These are phyloP conservation scores for Vaccinium corymbosum DNA, from an alignment of 148 eudicot genomes.

Conservation along the genomic window DNA sequence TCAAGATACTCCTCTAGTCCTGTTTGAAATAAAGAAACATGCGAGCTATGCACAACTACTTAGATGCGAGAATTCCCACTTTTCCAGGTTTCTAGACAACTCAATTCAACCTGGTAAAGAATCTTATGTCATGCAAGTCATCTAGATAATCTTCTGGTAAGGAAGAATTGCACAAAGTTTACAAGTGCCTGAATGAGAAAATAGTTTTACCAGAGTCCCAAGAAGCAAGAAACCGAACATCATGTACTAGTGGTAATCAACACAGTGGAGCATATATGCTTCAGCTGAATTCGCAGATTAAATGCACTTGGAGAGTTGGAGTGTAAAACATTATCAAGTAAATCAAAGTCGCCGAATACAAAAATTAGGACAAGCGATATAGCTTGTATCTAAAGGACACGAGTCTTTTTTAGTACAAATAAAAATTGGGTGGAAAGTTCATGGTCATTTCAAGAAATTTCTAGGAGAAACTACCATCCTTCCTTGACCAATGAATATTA, in stretches of 20 bases:
- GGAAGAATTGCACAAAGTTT: not conserved
- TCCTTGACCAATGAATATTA: not conserved
- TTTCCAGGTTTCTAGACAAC: not conserved
- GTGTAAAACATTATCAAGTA: not conserved
- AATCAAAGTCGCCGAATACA: not conserved
- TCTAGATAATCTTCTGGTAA: not conserved
- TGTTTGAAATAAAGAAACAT: not conserved
- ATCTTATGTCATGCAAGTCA: not conserved
- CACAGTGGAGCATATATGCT: not conserved
- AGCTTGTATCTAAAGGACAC: not conserved
- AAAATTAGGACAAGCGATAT: not conserved
- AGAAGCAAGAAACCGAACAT: not conserved
- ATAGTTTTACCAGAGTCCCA: not conserved
- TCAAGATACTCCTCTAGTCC: not conserved
- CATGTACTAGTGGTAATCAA: not conserved
- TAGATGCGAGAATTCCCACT: not conserved
- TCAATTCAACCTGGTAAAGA: not conserved
- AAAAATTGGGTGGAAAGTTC: not conserved
- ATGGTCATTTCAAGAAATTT: not conserved
- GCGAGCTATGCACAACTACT: not conserved
- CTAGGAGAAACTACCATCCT: not conserved
- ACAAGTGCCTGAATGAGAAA: not conserved
- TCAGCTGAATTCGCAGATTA: not conserved
- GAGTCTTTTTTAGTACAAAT: not conserved
- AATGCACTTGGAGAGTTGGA: not conserved